Evolutionary conservation across 345 rosid species (phyloP), one percentile per base, ranked within the genome.

Genomic region (Euphorbia lathyris): DNA sequence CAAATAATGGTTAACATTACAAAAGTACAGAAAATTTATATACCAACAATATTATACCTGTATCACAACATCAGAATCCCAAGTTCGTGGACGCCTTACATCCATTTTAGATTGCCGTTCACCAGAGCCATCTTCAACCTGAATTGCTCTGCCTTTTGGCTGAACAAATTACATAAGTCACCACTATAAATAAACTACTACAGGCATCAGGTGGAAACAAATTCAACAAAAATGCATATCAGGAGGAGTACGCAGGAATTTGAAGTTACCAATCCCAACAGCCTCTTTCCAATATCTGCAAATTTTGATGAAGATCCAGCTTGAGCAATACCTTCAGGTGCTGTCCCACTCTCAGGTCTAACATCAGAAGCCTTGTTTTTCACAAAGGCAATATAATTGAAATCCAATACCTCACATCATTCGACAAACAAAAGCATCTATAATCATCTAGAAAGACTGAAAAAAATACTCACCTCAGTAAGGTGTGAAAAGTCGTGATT

Each of bases 21-120:
- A 68, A 55, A 69, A 70, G 69, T 53, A 70, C 38, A 23, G 42
- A 67, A 52, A 30, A 42, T 40, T 29, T 71, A 23, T n/a, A 40
- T 36, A 64, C n/a, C 16, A 9, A 60, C 4, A 10, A 56, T 48
- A 63, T 52, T 69, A 65, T 26, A 90, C 97, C 87, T 87, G 71
- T 80, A 90, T 88, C 45, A 91, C 85, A 68, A 83, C 95, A 71
- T 85, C 91, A 55, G 95, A 79, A 76, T 85, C 91, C 58, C 58
- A 71, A 48, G 50, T 63, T 47, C 81, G 80, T 7, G 80, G 79
- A 74, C 25, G 65, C 74, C 79, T 82, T 67, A 76, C 30, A 71
- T 82, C 80, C 72, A 65, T 71, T 61, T 91, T 86, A 16, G 93
- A 86, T 59, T 61, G 83, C 22, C 93, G 90, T 68, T 83, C 91